Evolutionary conservation across 805 yeast genomes (phyloP).

Genomic region (Jamesozyma lodderae): DNA sequence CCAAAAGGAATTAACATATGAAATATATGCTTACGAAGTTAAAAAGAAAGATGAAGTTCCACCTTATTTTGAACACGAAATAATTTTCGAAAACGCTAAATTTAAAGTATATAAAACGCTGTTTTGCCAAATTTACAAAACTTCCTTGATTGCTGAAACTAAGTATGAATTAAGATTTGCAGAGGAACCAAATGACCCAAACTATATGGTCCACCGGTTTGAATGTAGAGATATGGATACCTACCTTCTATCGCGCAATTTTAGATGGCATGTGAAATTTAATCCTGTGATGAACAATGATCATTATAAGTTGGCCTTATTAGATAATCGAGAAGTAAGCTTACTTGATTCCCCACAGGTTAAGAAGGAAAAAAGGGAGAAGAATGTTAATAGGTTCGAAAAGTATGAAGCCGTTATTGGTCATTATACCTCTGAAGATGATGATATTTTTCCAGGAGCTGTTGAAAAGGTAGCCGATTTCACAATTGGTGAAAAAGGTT

Average conservation of each 20-base stretch:
- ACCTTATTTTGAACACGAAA: slow-evolving; percentile 5
- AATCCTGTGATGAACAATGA: slow-evolving; percentile 4
- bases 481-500: slow-evolving; percentile 8
- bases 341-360: slow-evolving; percentile 4
- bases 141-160: neutral
- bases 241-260: slow-evolving; percentile 1
- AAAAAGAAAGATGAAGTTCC: slow-evolving; percentile 6
- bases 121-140: slow-evolving; percentile 10
- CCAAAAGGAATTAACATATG: neutral
- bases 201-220: slow-evolving; percentile 3
- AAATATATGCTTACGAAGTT: slow-evolving; percentile 7
- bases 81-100: slow-evolving; percentile 2
- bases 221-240: slow-evolving; percentile 8
- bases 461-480: slow-evolving; percentile 7
- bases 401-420: slow-evolving; percentile 4
- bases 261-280: slow-evolving; percentile 10
- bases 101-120: slow-evolving; percentile 7
- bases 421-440: slow-evolving; percentile 7
- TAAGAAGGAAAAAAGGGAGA: slow-evolving; percentile 4
- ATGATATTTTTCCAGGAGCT: slow-evolving; percentile 6
- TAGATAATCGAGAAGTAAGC: slow-evolving; percentile 3
- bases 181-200: neutral
- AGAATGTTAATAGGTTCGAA: neutral
- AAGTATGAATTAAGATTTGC: slow-evolving; percentile 6
- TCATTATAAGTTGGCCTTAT: slow-evolving; percentile 9